Evolutionary conservation across 306 rosid species (phyloP), one percentile per base, ranked within the genome.

Genomic region (Prunus kanzakura): DNA sequence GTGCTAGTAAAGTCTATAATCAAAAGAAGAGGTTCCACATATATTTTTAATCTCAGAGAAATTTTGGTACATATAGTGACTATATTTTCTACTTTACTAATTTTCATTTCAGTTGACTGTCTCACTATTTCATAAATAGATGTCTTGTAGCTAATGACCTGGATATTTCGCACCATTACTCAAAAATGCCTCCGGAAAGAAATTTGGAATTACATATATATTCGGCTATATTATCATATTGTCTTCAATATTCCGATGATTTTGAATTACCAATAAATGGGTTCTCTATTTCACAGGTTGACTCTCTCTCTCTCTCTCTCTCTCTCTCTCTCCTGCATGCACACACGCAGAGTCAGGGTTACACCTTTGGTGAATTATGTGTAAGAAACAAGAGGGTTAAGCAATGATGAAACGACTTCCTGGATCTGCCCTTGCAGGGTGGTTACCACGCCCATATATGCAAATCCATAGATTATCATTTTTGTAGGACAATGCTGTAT

Each of bases 161-260:
- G 51, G 73, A 38, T 84, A 71, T 64, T 70, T 86, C 89, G 76
- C 96, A 93, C 71, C 84, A 84, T 76, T 93, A 89, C 82, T 46
- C 85, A 6, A 68, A 82, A 71, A 77, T 87, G 84, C 78, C 83
- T 70, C 41, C 83, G 15, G 89, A 88, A 81, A 88, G 89, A 81
- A 93, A 91, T 85, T 85, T 93, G 90, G 97, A 89, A 72, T 82
- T 87, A 32, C 96, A 88, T 68, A 89, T 93, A 82, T 91, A 87
- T 71, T 88, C 96, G 64, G 80, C 78, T 72, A 79, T 89, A 49
- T 61, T 93, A 73, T 84, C 82, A 73, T 85, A 69, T 61, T 91
- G 97, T 74, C 96, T 93, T 71, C 88, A 79, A 74, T 82, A 74
- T 63, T 80, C 83, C 25, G 58, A 22, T 76, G 85, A 80, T 52